Base-by-base conservation (phyloP, 2,329 filamentous ascomycete genomes). In the Shiraia bambusicola region DNA sequence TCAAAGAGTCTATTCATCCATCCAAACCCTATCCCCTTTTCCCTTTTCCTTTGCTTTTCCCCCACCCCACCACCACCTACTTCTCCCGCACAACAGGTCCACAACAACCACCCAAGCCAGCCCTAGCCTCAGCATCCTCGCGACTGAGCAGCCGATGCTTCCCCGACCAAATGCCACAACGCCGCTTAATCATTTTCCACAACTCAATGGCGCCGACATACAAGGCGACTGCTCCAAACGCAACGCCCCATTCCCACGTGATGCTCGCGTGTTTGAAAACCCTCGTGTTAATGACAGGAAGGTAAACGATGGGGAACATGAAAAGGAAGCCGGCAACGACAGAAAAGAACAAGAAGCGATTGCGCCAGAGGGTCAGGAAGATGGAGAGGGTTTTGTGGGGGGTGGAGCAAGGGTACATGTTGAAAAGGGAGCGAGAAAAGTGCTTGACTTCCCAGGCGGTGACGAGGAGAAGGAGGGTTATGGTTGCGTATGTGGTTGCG, bases 371-470 rank as follows among this genome's bases (percentile, higher is more conserved):
- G 31, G 72, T 67, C 5, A 59, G 55, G 49, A 72, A 70, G 34
- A 73, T 47, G 8, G 63, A 66, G 2, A 68, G 49, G 8, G 58
- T 56, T 6, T 40, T 61, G 22, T 49, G 61, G 15, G 35, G 33
- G 12, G 56, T 46, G 13, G 58, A 48, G 35, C 57, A 56, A 2
- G 72, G 70, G 34, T 74, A 69, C 54, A 75, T 67, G 54, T 73
- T 72, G 60, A 74, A 75, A 3, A 74, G 56, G 6, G 63, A 66
- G 31, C 69, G 66, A 11, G 67, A 63, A 26, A 74, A 70, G 43
- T 74, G 70, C 49, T 74, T 74, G 42, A 73, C 71, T 54, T 75
- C 72, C 71, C 71, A 73, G 2, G 72, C 72, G n/a, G 72, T 73
- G 50, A 73, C 62, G 15, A 73, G 70, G 8, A 73, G 65, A 0